Percentiles rank a stretch among this genome's conserved stretches.
Conservation (phyloP, 306 rosid species). For the Luffa acutangula region DNA sequence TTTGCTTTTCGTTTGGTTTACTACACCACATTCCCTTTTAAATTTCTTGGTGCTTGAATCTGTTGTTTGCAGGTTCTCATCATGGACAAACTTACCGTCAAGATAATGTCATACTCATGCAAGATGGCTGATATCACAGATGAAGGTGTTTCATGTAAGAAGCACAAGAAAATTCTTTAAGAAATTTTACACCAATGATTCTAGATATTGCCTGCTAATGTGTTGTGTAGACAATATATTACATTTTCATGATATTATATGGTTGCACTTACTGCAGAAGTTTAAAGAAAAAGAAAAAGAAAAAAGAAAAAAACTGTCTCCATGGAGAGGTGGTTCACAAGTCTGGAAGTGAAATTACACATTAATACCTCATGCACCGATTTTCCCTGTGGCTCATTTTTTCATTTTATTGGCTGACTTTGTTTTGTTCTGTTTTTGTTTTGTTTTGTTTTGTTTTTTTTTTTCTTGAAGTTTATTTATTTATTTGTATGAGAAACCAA, state of each 20-base stretch:
- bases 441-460: too few species aligned
- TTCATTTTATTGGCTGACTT: not conserved
- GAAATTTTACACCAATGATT: not conserved
- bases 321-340: not conserved
- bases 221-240: not conserved
- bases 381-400: not conserved
- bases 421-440: too few species aligned
- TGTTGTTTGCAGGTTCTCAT: conserved; percentile 67
- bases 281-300: too few species aligned
- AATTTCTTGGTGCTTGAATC: conserved; percentile 13
- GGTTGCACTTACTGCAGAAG: not conserved
- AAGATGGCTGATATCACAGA: conserved; percentile 96
- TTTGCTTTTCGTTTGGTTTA: not conserved
- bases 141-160: conserved; percentile 97
- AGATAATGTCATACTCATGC: conserved; percentile 93
- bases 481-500: not conserved
- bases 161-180: not conserved
- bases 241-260: not conserved
- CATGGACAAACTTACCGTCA: conserved; percentile 91
- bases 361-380: not conserved
- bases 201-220: conserved; percentile 6
- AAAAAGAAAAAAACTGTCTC: not conserved
- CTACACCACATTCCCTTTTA: conserved; percentile 1
- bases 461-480: too few species aligned
- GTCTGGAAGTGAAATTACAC: not conserved